A percentile compares a stretch with the other conserved stretches of the same genome.
phyloP scores from a whole-genome alignment of 192 early-diverging fungal species.

The Fimicolochytrium jonesii region DNA sequence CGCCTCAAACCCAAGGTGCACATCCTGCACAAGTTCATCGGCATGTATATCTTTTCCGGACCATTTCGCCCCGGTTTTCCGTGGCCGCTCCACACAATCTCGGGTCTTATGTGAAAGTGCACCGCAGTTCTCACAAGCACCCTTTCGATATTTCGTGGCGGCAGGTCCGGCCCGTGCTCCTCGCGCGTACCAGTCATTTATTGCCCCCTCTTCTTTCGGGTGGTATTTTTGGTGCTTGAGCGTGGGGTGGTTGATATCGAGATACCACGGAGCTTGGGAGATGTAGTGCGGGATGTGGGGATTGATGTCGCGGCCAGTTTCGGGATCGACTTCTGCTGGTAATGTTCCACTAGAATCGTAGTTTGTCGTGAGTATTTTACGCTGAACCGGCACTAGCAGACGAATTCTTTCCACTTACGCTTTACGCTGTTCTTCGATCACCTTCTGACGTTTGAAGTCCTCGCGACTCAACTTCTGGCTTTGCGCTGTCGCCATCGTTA shows the following conservation, averaged over 20 bases:
- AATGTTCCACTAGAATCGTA: constrained; percentile 38
- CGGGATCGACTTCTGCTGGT: constrained; percentile 46
- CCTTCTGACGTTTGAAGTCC: constrained; percentile 91
- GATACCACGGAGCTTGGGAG: constrained; percentile 86
- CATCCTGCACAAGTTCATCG: constrained; percentile 77
- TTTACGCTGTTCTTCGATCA: constrained; percentile 93
- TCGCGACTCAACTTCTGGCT: constrained; percentile 78
- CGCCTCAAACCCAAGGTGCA: constrained; percentile 84
- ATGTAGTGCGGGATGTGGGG: constrained; percentile 98
- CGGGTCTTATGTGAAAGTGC: constrained; percentile 90
- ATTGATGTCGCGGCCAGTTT: constrained; percentile 89
- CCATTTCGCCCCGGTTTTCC: constrained; percentile 86
- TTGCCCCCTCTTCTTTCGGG: constrained; percentile 26
- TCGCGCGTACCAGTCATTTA: constrained; percentile 75
- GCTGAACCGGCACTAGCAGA: neutral
- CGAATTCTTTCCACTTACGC: constrained; percentile 50
- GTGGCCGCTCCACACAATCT: constrained; percentile 90
- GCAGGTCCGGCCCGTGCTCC: constrained; percentile 69
- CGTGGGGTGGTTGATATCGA: constrained; percentile 56
- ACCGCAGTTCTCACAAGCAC: constrained; percentile 97
- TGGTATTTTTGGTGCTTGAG: constrained; percentile 79
- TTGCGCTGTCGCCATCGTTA: constrained; percentile 27
- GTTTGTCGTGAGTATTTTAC: neutral
- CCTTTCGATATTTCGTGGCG: constrained; percentile 88
- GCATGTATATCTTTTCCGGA: constrained; percentile 73